These are phyloP conservation scores for Dittrichia graveolens DNA, from an alignment of 129 eudicot genomes.

Conservation along the genomic window DNA sequence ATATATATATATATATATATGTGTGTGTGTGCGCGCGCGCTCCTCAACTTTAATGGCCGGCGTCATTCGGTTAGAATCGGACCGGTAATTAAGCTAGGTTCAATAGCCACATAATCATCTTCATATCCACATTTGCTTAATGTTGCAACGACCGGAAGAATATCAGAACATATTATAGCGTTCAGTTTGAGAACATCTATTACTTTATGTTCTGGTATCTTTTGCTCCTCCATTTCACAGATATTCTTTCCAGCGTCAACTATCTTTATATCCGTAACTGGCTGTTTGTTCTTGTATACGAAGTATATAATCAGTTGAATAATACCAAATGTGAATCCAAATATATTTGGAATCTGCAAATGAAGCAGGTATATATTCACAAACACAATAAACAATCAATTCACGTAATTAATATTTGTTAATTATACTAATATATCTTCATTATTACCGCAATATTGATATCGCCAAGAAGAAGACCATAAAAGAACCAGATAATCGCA, in stretches of 20 bases:
- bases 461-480: no score
- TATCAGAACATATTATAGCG: constrained; percentile 30
- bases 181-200: constrained; percentile 40
- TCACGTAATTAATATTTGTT: background rate
- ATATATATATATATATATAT: no score
- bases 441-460: no score
- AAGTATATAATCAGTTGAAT: constrained; percentile 61
- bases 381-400: background rate
- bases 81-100: no score
- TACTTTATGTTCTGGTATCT: constrained; percentile 33
- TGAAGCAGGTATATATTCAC: no score
- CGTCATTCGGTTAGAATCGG: no score
- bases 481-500: no score
- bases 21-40: no score
- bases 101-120: no score
- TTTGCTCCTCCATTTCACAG: constrained; percentile 27
- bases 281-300: constrained; percentile 49
- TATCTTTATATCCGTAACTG: constrained; percentile 21
- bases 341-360: constrained; percentile 76
- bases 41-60: no score
- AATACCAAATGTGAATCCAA: constrained; percentile 66
- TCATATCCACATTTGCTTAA: no score
- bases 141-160: constrained; percentile 30
- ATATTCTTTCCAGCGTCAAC: constrained; percentile 10
- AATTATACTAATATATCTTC: background rate